Percentiles rank a stretch among this genome's conserved stretches.
Evolutionary conservation across 129 eudicot species (phyloP).

Genomic region (carrot (Daucus carota)): DH1_v3.0 NC_030388.2:12663001-12663500

Average conservation of each 20-base stretch:
- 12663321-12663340: slow-evolving; percentile 21
- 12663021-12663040: background rate
- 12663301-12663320: slow-evolving; percentile 39
- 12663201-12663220: slow-evolving; percentile 21
- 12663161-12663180: slow-evolving; percentile 59
- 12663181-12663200: slow-evolving; percentile 40
- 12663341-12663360: slow-evolving; percentile 33
- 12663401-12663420: slow-evolving; percentile 15
- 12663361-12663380: slow-evolving; percentile 46
- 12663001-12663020: background rate
- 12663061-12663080: background rate
- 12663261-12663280: slow-evolving; percentile 29
- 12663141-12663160: slow-evolving; percentile 41
- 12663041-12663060: background rate
- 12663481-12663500: slow-evolving; percentile 4
- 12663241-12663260: slow-evolving; percentile 29
- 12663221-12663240: slow-evolving; percentile 15
- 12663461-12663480: slow-evolving; percentile 19
- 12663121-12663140: background rate
- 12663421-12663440: slow-evolving; percentile 19
- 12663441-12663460: slow-evolving; percentile 42
- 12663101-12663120: background rate
- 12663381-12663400: slow-evolving; percentile 29
- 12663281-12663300: slow-evolving; percentile 42
- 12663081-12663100: too few species aligned